A percentile compares a stretch with the other conserved stretches of the same genome.
These are phyloP conservation scores for Eimeria necatrix DNA, from an alignment of 169 alveolate genomes.

Conservation along the genomic window DNA sequence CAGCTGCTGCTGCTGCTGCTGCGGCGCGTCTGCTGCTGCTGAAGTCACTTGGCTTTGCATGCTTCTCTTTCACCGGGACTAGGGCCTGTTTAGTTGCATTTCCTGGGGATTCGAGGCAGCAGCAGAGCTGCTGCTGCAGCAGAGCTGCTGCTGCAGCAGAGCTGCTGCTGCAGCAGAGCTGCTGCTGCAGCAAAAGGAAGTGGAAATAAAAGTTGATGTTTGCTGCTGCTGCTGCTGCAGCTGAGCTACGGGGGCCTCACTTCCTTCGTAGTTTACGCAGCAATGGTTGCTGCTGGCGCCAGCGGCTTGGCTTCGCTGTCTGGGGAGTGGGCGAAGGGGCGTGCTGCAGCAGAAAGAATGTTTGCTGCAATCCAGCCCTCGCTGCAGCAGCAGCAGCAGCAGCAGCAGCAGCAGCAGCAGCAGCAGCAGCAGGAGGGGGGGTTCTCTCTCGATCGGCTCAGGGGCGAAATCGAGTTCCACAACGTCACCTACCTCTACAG, in stretches of 20 bases:
- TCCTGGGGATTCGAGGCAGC: too few species aligned
- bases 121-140: neutral
- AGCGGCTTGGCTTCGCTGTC: slow-evolving; percentile 70
- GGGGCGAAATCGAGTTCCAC: slow-evolving; percentile 47
- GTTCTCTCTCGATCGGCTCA: neutral
- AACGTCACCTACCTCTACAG: slow-evolving; percentile 46
- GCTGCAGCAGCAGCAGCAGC: slow-evolving; percentile 59
- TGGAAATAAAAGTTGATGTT: neutral
- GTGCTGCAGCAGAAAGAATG: slow-evolving; percentile 44
- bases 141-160: neutral
- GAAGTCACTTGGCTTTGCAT: neutral
- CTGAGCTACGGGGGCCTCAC: slow-evolving; percentile 69
- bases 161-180: neutral
- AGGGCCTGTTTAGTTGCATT: too few species aligned
- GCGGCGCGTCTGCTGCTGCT: neutral
- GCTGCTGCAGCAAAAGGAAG: neutral
- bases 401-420: slow-evolving; percentile 43
- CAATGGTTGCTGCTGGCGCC: slow-evolving; percentile 75
- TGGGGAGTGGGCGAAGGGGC: slow-evolving; percentile 22
- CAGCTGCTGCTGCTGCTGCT: neutral
- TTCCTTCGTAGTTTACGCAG: slow-evolving; percentile 46
- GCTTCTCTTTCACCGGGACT: neutral
- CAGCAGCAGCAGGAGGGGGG: neutral
- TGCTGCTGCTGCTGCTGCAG: slow-evolving; percentile 34
- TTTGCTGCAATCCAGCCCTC: slow-evolving; percentile 7